Evolutionary conservation across 768 basidiomycete genomes (phyloP).

Genomic region (Rubroboletus satanas): DNA sequence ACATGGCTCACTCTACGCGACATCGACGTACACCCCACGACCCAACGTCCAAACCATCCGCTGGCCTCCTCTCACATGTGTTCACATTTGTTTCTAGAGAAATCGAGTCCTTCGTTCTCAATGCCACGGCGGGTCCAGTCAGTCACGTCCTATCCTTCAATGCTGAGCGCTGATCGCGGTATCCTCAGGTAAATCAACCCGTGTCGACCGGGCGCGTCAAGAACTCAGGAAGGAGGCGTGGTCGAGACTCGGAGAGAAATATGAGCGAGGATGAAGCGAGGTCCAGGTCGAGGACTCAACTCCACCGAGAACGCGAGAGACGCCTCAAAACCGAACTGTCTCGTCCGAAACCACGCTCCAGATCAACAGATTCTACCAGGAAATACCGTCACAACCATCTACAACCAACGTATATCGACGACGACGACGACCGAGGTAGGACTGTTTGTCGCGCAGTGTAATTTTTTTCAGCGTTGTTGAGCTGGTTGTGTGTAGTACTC

Average conservation of each 20-base stretch:
- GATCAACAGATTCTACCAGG: constrained; percentile 12
- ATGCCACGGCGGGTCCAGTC: constrained; percentile 46
- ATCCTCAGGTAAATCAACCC: constrained; percentile 16
- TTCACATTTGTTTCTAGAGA: constrained; percentile 69
- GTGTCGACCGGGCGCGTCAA: constrained; percentile 11
- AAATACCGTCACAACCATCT: not conserved
- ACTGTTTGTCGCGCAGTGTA: not conserved
- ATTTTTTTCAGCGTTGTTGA: constrained; percentile 4
- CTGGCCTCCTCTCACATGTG: constrained; percentile 57
- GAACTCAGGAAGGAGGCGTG: constrained; percentile 4
- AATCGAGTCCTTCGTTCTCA: constrained; percentile 64
- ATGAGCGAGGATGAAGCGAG: constrained; percentile 12
- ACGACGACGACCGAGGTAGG: constrained; percentile 22
- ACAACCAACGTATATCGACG: not conserved
- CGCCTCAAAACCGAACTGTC: constrained; percentile 1
- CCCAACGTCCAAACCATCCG: constrained; percentile 2
- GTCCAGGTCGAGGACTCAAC: constrained; percentile 5
- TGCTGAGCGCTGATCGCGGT: constrained; percentile 11
- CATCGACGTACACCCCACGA: constrained; percentile 1
- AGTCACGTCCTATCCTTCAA: constrained; percentile 2
- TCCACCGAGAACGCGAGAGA: constrained; percentile 8
- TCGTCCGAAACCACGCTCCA: constrained; percentile 21
- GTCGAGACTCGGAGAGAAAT: constrained; percentile 8
- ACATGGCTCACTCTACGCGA: constrained; percentile 9
- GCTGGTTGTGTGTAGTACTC: constrained; percentile 13